Conservation (phyloP, 1,284 basidiomycete genomes). For the Thecaphora thlaspeos region DNA sequence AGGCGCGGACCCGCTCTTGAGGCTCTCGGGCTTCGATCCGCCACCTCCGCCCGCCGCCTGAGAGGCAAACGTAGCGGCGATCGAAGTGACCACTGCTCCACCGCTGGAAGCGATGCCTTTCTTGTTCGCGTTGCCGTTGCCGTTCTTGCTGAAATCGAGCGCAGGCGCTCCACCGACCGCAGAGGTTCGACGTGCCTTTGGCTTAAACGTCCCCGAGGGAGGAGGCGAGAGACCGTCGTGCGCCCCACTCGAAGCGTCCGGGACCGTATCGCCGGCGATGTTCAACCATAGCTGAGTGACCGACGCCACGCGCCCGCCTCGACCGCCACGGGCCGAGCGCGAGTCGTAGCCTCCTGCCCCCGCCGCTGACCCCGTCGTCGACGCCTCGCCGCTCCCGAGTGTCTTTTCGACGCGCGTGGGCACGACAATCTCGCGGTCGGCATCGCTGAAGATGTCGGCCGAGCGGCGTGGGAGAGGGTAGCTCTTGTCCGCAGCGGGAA, state of each 20-base stretch:
- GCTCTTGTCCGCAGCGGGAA: not conserved
- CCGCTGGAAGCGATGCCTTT: constrained; percentile 10
- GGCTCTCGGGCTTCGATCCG: constrained; percentile 11
- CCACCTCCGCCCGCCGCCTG: not conserved
- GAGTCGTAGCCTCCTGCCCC: constrained; percentile 63
- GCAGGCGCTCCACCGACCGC: constrained; percentile 34
- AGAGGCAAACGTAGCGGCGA: constrained; percentile 16
- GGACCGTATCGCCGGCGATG: constrained; percentile 38
- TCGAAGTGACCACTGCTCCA: constrained; percentile 11
- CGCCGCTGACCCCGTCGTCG: constrained; percentile 1
- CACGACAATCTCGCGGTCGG: constrained; percentile 23
- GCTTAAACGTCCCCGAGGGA: constrained; percentile 36
- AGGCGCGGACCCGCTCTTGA: constrained; percentile 27
- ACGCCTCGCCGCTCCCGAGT: constrained; percentile 5
- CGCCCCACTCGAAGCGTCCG: not conserved
- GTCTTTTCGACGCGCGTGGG: constrained; percentile 26
- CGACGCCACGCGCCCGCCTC: constrained; percentile 71
- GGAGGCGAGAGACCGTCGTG: constrained; percentile 9
- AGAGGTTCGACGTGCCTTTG: constrained; percentile 30
- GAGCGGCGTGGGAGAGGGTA: not conserved
- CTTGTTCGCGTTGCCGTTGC: constrained; percentile 1
- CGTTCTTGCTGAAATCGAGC: constrained; percentile 40
- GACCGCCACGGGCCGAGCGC: constrained; percentile 73
- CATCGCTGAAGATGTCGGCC: constrained; percentile 9
- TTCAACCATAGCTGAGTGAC: constrained; percentile 72